phyloP scores from a whole-genome alignment of 163 green algal genomes.

The Scenedesmus sp. region DNA sequence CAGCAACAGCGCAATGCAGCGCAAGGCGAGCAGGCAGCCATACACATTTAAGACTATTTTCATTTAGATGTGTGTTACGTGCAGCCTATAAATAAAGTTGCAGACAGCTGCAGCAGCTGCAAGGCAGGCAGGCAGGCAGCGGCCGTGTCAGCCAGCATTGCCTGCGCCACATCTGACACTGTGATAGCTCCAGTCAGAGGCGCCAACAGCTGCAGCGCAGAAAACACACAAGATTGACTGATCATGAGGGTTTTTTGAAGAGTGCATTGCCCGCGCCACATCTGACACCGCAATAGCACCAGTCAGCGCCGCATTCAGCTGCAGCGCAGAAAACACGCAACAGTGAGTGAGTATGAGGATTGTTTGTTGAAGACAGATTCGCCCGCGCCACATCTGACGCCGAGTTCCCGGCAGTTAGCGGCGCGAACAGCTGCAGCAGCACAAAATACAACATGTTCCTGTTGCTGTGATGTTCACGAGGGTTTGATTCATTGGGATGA shows the following conservation, averaged over 20 bases:
- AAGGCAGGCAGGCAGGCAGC: no score
- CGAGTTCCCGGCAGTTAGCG: neutral
- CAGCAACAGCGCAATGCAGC: no score
- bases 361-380: no score
- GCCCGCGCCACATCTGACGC: neutral
- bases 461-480: no score
- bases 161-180: slow-evolving; percentile 16
- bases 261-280: no score
- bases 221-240: neutral
- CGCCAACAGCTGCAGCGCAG: neutral
- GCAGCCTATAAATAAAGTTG: no score
- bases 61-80: no score
- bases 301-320: neutral
- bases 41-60: no score
- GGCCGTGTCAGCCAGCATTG: slow-evolving; percentile 26
- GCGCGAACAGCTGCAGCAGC: neutral
- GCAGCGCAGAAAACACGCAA: neutral
- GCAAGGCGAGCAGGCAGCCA: no score
- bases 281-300: neutral
- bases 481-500: neutral
- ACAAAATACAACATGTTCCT: neutral
- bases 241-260: no score
- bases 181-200: neutral
- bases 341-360: neutral
- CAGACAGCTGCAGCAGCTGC: no score